Evolutionary conservation across 257 asterid species (phyloP).

Genomic region (Ocimum tenuiflorum): DNA sequence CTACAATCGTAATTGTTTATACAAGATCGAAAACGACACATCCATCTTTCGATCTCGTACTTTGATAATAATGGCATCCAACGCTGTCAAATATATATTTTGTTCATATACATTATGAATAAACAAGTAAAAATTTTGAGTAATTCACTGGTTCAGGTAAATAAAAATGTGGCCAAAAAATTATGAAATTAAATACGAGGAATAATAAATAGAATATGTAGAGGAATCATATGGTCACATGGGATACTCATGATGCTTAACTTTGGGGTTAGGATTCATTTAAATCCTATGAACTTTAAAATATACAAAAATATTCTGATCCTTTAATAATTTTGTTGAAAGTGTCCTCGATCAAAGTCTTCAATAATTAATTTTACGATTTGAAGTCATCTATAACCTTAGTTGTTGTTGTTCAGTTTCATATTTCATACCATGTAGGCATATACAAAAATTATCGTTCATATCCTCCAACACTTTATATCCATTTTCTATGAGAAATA

Average conservation of each 20-base stretch:
- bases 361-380: no score
- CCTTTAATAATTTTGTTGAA: no score
- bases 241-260: slow-evolving; percentile 34
- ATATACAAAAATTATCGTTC: no score
- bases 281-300: no score
- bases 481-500: no score
- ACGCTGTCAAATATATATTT: slow-evolving; percentile 18
- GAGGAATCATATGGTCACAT: slow-evolving; percentile 37
- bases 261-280: slow-evolving; percentile 21
- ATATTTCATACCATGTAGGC: no score
- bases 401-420: no score
- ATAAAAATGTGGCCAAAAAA: background rate
- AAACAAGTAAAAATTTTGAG: background rate
- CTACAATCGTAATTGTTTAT: slow-evolving; percentile 7
- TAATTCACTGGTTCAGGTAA: background rate
- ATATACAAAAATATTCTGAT: no score
- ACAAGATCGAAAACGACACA: slow-evolving; percentile 33
- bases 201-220: background rate
- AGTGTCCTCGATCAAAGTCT: no score
- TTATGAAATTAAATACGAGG: background rate
- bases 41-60: slow-evolving; percentile 33
- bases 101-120: background rate
- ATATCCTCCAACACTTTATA: no score
- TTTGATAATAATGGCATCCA: slow-evolving; percentile 44
- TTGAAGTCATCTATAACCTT: no score